A percentile compares a stretch with the other conserved stretches of the same genome.
phyloP scores from a whole-genome alignment of 1,284 basidiomycete species.

The Puccinia triticina region DNA sequence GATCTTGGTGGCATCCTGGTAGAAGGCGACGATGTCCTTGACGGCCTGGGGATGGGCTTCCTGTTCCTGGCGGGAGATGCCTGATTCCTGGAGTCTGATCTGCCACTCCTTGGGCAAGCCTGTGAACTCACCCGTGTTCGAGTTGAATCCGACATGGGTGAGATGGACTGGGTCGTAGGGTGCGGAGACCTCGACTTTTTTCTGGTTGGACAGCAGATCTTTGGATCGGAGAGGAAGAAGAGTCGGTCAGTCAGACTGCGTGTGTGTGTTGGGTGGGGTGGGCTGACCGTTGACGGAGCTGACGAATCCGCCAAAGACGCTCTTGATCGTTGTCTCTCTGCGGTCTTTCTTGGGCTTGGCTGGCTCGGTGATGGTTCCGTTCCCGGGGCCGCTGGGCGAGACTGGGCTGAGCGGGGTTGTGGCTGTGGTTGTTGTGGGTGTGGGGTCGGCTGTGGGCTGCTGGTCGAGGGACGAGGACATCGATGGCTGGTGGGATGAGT shows the following conservation, averaged over 20 bases:
- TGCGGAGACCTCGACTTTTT: constrained; percentile 90
- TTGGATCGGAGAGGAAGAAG: constrained; percentile 12
- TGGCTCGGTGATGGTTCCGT: not conserved
- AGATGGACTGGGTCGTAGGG: constrained; percentile 99
- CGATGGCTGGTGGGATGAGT: constrained; percentile 6
- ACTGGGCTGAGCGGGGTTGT: constrained; percentile 1
- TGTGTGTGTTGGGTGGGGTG: not conserved
- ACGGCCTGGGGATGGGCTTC: constrained; percentile 98
- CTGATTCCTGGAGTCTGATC: constrained; percentile 90
- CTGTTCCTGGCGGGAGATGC: constrained; percentile 91
- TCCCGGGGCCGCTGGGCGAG: not conserved
- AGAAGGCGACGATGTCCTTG: constrained; percentile 98
- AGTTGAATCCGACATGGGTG: constrained; percentile 99
- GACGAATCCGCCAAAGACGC: constrained; percentile 60
- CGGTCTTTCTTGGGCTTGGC: constrained; percentile 15
- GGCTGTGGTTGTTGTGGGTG: not conserved
- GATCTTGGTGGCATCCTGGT: constrained; percentile 68
- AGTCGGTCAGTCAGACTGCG: not conserved
- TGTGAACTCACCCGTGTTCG: constrained; percentile 87
- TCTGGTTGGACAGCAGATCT: constrained; percentile 77
- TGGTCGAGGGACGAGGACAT: not conserved
- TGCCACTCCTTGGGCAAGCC: constrained; percentile 99
- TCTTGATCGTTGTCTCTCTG: constrained; percentile 57
- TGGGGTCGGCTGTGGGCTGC: not conserved
- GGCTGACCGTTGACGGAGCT: constrained; percentile 59